phyloP scores from a whole-genome alignment of 73 alveolate species.

The Paraurostyla sp. region DNA sequence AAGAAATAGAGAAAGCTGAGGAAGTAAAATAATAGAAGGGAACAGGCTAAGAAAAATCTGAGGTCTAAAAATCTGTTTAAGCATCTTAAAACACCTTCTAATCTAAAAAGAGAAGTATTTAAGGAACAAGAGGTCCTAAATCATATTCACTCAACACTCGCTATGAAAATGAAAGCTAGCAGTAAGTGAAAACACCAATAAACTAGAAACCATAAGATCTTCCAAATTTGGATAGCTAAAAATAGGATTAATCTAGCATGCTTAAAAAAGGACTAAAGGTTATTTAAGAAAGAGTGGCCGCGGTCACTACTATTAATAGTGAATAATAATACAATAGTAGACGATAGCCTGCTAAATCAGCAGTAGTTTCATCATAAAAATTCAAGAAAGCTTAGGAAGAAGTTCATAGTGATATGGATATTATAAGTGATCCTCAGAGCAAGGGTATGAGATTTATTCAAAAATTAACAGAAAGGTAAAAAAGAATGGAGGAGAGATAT shows the following conservation, averaged over 20 bases:
- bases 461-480: constrained; percentile 40
- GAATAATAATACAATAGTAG: not conserved
- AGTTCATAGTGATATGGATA: not conserved
- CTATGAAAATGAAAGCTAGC: not conserved
- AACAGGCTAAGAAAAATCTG: not conserved
- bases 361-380: not conserved
- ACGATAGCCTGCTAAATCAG: constrained; percentile 39
- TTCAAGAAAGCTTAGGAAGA: not conserved
- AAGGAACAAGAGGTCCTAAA: not conserved
- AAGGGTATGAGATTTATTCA: constrained; percentile 17
- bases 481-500: constrained; percentile 51
- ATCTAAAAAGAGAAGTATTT: not conserved
- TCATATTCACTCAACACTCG: constrained; percentile 8
- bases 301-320: not conserved
- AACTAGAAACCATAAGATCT: not conserved
- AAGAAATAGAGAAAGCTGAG: not conserved
- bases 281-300: not conserved
- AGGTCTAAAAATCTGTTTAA: too few relatives aligned
- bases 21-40: not conserved
- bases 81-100: too few relatives aligned
- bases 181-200: not conserved
- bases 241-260: not conserved
- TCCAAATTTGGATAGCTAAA: not conserved
- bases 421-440: constrained; percentile 8
- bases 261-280: constrained; percentile 12